Conservation (phyloP, 2,329 filamentous ascomycete genomes). For the Elsinoe fawcettii region DNA sequence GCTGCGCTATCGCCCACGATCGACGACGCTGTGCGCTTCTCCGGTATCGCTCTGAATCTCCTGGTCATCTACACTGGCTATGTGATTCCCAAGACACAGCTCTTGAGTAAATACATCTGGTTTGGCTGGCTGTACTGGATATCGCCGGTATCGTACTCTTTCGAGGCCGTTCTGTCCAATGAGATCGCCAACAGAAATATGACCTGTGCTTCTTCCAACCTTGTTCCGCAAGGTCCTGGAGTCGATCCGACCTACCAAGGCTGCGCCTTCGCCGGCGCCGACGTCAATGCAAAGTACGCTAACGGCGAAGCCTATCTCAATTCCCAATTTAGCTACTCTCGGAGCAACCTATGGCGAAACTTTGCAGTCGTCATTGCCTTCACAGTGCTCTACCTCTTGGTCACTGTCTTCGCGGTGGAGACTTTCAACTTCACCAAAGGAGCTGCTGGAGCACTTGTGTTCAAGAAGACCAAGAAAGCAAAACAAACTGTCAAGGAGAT, state of each 20-base stretch:
- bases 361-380: conserved; percentile 73
- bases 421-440: conserved; percentile 53
- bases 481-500: conserved; percentile 49
- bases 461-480: conserved; percentile 59
- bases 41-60: conserved; percentile 54
- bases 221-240: conserved; percentile 53
- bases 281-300: conserved; percentile 44
- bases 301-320: conserved; percentile 48
- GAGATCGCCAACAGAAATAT: conserved; percentile 54
- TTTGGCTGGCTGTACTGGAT: conserved; percentile 54
- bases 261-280: conserved; percentile 54
- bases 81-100: conserved; percentile 56
- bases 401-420: conserved; percentile 66
- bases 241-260: conserved; percentile 51
- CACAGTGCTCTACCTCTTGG: conserved; percentile 61
- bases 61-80: conserved; percentile 59
- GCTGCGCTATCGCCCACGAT: conserved; percentile 56
- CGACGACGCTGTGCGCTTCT: conserved; percentile 58
- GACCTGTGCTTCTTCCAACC: conserved; percentile 50
- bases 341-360: conserved; percentile 60
- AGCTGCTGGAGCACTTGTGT: conserved; percentile 62
- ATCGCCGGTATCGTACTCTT: conserved; percentile 51
- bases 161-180: conserved; percentile 60
- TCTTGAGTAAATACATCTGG: conserved; percentile 55
- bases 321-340: conserved; percentile 49